These are phyloP conservation scores for Camelina hispida DNA, from an alignment of 345 rosid species.

Conservation along the genomic window DNA sequence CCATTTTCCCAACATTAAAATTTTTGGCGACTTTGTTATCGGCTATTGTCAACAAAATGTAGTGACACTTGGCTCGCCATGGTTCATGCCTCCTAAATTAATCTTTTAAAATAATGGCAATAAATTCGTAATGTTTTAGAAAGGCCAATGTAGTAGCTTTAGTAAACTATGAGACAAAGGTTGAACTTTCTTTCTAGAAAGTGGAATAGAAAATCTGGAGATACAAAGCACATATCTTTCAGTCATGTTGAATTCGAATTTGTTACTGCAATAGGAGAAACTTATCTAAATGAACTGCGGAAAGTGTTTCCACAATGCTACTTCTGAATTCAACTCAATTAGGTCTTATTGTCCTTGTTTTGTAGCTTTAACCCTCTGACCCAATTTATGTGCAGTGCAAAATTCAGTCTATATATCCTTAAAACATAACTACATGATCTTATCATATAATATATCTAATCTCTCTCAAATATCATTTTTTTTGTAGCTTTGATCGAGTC, in stretches of 20 bases:
- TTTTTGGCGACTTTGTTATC: conserved; percentile 23
- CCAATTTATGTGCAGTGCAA: neutral
- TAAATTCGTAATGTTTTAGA: neutral
- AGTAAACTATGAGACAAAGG: neutral
- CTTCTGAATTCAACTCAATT: neutral
- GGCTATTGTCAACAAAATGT: neutral
- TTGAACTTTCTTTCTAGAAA: neutral
- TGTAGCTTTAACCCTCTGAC: neutral
- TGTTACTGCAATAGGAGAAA: too few species aligned
- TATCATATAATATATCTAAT: neutral
- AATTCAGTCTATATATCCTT: neutral
- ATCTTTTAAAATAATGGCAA: neutral
- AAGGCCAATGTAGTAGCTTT: neutral
- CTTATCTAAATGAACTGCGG: neutral
- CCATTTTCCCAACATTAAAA: neutral
- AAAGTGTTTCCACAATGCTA: neutral
- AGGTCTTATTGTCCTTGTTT: neutral
- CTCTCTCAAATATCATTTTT: neutral
- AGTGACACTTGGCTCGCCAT: conserved; percentile 37
- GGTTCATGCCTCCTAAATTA: conserved; percentile 23
- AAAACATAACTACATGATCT: neutral
- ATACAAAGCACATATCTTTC: neutral
- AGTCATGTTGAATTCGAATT: too few species aligned
- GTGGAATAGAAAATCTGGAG: neutral
- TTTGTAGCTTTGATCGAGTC: neutral